Evolutionary conservation across 371 early-diverging fungal genomes (phyloP), one percentile per base, ranked within the genome.

Genomic region (Mucor plumbeus): DNA sequence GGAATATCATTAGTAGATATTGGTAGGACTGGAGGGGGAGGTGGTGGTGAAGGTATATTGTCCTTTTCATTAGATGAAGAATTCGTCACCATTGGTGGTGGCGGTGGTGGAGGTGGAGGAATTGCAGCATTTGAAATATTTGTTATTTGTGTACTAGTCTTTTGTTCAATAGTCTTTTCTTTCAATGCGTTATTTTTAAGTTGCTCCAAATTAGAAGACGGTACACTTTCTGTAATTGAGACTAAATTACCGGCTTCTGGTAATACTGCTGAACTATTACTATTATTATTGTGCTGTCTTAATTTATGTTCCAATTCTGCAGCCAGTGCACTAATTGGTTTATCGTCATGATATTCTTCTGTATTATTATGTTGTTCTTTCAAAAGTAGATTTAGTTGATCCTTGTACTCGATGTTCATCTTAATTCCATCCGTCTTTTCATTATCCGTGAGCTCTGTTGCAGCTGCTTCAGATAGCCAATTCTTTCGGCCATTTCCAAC

Each of bases 281-380:
- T 26, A 14, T 50, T 61, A 35, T 39, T 61, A 11, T 67, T 61
- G 9, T 69, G 61, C 34, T 69, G 62, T 31, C 61, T 67, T 34
- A 78, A 56, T 21, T 74, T 67, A 15, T 70, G 60, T 39, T 81
- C 74, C 19, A 81, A 59, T 58, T 73, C 76, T 9, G 81, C 81
- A 33, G 81, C 81, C 63, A 77, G 39, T 10, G 67, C 78, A 62
- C 71, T 73, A 11, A 76, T 76, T 7, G 81, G 74, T 44, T 76
- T 76, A 59, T 80, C 78, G 5, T 69, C 59, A 26, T 75, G 67
- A 8, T 71, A 74, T 31, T 35, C 65, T 19, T 33, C 11, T 1
- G 13, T 44, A 36, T 31, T 3, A 10, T n/a, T 9, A 4, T 55
- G 26, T 6, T 53, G 10, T 8, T 54, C 50, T n/a, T 64, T 64